Base-by-base conservation (phyloP, 441 rosid species). In the Corymbia citriodora region DNA sequence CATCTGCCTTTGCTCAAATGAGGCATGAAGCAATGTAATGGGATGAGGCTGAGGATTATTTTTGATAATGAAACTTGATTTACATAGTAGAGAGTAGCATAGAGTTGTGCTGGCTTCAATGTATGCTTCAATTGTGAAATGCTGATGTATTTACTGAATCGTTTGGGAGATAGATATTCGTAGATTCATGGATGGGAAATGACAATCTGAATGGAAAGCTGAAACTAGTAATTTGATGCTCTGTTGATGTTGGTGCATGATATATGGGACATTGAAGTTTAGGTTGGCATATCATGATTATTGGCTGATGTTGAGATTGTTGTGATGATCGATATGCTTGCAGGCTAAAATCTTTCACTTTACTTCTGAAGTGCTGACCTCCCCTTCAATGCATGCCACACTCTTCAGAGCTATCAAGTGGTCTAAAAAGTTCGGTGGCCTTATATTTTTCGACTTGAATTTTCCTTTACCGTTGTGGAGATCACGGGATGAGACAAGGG, bases 341-440 rank as follows among this genome's bases (percentile, higher is more conserved):
- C 96, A 96, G 99, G 98, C 99, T 23, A 96, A 96, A 93, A 95
- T 98, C 87, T 94, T 98, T 92, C 98, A 98, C 90, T 98, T 96
- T 93, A 95, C 94, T 92, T 95, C 99, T n/a, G 97, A 93, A 93
- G 97, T 94, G 91, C 91, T 97, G 87, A 94, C 94, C 10, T 95
- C 97, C 68, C 94, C 96, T 45, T 94, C 94, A 12, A 94, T 96
- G 98, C 89, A 91, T 68, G 89, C 93, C 0, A 90, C 99, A 13
- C 96, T 98, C 31, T 94, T 91, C 19, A 94, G 89, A 92, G 97
- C 99, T 29, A 95, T 98, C 87, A 93, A 92, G 36, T 95, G 92
- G 95, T 98, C 97, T 54, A 95, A 96, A 90, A 96, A 95, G 90
- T 98, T 94, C 89, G 98, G 99, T 53, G 98, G 97, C 88, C 97